Evolutionary conservation across 2,329 filamentous ascomycete species (phyloP).

Genomic region (Chrysosphaeria jannelii): DNA sequence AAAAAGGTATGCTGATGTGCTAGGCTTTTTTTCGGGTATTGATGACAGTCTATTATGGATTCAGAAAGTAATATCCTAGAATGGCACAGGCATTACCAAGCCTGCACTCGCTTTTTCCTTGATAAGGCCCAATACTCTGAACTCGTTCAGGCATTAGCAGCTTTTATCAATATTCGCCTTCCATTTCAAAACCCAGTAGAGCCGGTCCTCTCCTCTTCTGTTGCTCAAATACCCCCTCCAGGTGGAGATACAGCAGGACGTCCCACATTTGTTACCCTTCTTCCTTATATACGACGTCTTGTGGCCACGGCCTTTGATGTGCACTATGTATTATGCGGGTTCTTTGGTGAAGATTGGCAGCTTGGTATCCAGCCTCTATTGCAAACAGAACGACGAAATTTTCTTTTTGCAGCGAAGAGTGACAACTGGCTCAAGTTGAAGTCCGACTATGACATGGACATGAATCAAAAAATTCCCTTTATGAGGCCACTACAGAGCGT

Average conservation of each 20-base stretch:
- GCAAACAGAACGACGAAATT: slow-evolving; percentile 76
- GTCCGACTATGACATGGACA: slow-evolving; percentile 62
- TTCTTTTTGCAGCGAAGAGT: slow-evolving; percentile 82
- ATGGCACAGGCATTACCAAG: slow-evolving; percentile 79
- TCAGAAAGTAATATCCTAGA: slow-evolving; percentile 51
- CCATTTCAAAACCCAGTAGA: slow-evolving; percentile 41
- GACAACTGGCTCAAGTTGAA: slow-evolving; percentile 75
- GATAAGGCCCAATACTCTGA: slow-evolving; percentile 66
- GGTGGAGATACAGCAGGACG: slow-evolving; percentile 7
- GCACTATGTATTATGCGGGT: slow-evolving; percentile 63
- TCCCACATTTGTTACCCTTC: slow-evolving; percentile 26
- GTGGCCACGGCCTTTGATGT: slow-evolving; percentile 80
- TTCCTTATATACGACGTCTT: slow-evolving; percentile 72
- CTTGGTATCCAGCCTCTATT: slow-evolving; percentile 55
- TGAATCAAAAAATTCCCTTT: slow-evolving; percentile 64
- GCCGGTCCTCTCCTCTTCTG: slow-evolving; percentile 15
- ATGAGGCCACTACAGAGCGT: slow-evolving; percentile 53
- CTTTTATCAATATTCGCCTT: slow-evolving; percentile 72
- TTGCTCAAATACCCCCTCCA: no score
- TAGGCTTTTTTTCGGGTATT: slow-evolving; percentile 3
- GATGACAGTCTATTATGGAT: slow-evolving; percentile 14
- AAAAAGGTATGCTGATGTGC: no score
- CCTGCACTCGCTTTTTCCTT: slow-evolving; percentile 71
- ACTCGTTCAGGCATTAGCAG: slow-evolving; percentile 62
- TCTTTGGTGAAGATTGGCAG: slow-evolving; percentile 86